Evolutionary conservation across 192 early-diverging fungal genomes (phyloP).

Genomic region (Podila horticola): DNA sequence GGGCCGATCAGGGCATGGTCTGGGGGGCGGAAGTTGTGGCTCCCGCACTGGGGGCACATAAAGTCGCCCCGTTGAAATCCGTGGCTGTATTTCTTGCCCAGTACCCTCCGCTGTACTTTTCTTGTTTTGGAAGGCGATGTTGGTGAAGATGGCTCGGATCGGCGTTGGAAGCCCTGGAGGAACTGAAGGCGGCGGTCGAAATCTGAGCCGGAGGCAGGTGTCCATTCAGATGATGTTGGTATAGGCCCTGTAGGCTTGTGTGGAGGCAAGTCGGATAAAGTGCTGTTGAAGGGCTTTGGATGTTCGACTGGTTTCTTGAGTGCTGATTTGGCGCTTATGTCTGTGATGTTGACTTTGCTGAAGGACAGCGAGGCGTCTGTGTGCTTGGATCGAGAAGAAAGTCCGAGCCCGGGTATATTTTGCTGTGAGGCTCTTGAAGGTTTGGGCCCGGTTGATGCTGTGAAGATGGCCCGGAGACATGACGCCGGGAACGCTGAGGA

Average conservation of each 20-base stretch:
- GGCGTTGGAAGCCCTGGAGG: not conserved
- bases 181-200: slow-evolving; percentile 12
- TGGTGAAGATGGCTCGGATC: not conserved
- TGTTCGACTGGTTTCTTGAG: too few species aligned
- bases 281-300: too few species aligned
- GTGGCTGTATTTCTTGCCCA: slow-evolving; percentile 11
- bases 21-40: slow-evolving; percentile 34
- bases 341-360: too few species aligned
- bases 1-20: slow-evolving; percentile 8
- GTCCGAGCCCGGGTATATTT: too few species aligned
- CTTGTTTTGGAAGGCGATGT: not conserved
- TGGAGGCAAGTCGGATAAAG: not conserved
- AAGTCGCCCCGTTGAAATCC: slow-evolving; percentile 39
- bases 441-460: too few species aligned
- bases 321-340: too few species aligned
- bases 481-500: too few species aligned
- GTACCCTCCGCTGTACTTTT: not conserved
- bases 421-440: too few species aligned
- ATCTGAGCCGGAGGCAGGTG: not conserved
- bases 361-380: too few species aligned
- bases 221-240: not conserved
- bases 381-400: too few species aligned
- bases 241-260: not conserved
- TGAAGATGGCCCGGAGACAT: too few species aligned
- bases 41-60: slow-evolving; percentile 45